phyloP scores from a whole-genome alignment of 805 yeast species.

The Spathaspora passalidarum region DNA sequence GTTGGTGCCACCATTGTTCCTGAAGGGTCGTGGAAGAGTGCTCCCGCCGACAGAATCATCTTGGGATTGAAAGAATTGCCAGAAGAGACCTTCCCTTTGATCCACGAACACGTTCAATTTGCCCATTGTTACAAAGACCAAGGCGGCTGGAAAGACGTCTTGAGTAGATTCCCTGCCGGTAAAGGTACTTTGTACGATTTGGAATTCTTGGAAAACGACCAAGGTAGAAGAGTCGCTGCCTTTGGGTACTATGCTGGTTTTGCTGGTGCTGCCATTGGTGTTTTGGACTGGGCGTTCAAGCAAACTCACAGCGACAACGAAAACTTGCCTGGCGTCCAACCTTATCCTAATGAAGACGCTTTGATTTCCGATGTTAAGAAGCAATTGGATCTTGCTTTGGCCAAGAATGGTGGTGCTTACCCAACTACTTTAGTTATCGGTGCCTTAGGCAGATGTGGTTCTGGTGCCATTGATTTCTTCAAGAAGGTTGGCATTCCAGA shows the following conservation, averaged over 20 bases:
- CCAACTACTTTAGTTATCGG: slow-evolving; percentile 91
- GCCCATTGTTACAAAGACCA: slow-evolving; percentile 99
- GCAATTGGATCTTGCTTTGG: slow-evolving; percentile 54
- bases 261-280: slow-evolving; percentile 98
- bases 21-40: slow-evolving; percentile 87
- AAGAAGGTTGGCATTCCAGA: slow-evolving; percentile 86
- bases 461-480: slow-evolving; percentile 89
- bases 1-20: slow-evolving; percentile 90
- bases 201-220: slow-evolving; percentile 90
- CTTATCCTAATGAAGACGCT: slow-evolving; percentile 76
- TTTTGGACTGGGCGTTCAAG: slow-evolving; percentile 92
- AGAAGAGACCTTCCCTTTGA: slow-evolving; percentile 85
- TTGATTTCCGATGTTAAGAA: slow-evolving; percentile 69
- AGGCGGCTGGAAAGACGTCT: slow-evolving; percentile 93
- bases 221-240: slow-evolving; percentile 98
- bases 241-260: slow-evolving; percentile 99
- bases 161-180: slow-evolving; percentile 86
- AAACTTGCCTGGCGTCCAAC: slow-evolving; percentile 75
- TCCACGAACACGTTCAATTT: slow-evolving; percentile 96
- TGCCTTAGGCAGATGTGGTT: slow-evolving; percentile 97
- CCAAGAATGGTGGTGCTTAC: slow-evolving; percentile 55
- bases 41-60: slow-evolving; percentile 87
- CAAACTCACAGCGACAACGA: slow-evolving; percentile 65
- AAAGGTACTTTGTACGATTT: slow-evolving; percentile 88
- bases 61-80: slow-evolving; percentile 95